Percentiles rank a stretch among this genome's conserved stretches.
Conservation (phyloP, 2,329 filamentous ascomycete genomes). For the Sarocladium strictum region DNA sequence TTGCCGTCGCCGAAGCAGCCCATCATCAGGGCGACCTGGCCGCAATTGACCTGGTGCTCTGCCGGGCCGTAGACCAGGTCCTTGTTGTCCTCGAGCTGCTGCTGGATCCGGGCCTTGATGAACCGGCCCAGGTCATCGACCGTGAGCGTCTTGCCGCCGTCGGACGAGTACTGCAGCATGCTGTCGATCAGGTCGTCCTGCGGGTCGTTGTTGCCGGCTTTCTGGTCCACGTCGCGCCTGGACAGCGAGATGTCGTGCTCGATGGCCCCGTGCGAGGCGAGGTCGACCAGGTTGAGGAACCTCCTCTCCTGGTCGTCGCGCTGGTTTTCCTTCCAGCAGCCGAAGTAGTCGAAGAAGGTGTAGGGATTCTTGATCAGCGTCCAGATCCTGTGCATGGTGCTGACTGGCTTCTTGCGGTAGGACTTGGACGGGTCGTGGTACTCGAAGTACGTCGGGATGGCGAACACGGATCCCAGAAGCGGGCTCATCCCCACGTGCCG, state of each 20-base stretch:
- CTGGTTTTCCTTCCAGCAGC: constrained; percentile 9
- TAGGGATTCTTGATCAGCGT: constrained; percentile 10
- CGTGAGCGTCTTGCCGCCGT: constrained; percentile 9
- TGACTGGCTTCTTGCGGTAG: constrained; percentile 5
- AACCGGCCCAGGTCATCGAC: constrained; percentile 15
- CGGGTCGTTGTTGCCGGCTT: constrained; percentile 10
- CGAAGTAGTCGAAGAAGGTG: constrained; percentile 10
- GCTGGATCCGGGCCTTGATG: constrained; percentile 11
- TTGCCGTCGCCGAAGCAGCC: constrained; percentile 12
- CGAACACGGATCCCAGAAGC: constrained; percentile 8
- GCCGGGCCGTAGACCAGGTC: constrained; percentile 7
- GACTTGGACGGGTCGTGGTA: not conserved
- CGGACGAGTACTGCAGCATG: constrained; percentile 8
- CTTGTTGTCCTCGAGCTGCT: constrained; percentile 9
- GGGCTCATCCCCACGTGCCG: constrained; percentile 9
- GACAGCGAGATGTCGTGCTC: constrained; percentile 11
- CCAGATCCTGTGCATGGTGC: constrained; percentile 7
- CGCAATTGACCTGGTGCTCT: constrained; percentile 10
- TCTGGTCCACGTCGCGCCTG: constrained; percentile 10
- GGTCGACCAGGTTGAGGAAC: constrained; percentile 10
- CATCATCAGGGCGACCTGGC: constrained; percentile 11
- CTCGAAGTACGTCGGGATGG: constrained; percentile 9
- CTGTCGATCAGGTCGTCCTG: constrained; percentile 8
- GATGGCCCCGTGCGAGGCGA: constrained; percentile 11
- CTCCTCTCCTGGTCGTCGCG: constrained; percentile 1